These are phyloP conservation scores for Ruellia speciosa DNA, from an alignment of 305 asterid species.

Conservation along the genomic window DNA sequence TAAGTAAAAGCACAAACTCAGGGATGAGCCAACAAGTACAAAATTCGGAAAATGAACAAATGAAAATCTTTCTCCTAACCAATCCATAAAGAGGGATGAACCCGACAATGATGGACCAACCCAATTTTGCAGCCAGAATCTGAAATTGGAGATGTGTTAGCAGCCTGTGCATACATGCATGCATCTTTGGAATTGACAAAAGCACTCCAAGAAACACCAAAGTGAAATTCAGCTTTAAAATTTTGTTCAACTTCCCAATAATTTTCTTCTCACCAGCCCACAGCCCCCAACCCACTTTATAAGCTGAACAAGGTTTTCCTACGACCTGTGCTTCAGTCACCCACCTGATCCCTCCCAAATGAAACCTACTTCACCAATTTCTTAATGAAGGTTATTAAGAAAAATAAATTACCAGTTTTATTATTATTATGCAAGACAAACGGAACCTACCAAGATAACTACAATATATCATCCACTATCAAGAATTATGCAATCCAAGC, in stretches of 20 bases:
- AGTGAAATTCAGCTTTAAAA: too few species aligned
- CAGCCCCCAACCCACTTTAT: too few species aligned
- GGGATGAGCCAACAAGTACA: conserved; percentile 14
- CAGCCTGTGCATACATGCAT: conserved; percentile 17
- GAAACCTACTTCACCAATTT: not conserved
- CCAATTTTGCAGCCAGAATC: conserved; percentile 99
- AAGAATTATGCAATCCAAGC: conserved; percentile 6
- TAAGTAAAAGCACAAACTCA: conserved; percentile 24
- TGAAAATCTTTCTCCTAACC: conserved; percentile 44
- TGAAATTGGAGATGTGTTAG: conserved; percentile 35
- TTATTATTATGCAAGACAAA: conserved; percentile 1
- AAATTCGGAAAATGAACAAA: conserved; percentile 15
- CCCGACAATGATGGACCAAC: conserved; percentile 78
- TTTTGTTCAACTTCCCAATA: not conserved
- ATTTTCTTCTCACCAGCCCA: not conserved
- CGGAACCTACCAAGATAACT: conserved; percentile 12
- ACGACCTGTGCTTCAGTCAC: too few species aligned
- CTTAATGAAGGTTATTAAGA: conserved; percentile 6
- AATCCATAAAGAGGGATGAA: conserved; percentile 70
- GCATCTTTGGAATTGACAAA: conserved; percentile 12
- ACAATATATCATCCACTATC: conserved; percentile 12
- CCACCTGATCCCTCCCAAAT: conserved; percentile 1
- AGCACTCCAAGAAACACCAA: conserved; percentile 1
- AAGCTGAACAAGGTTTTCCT: too few species aligned
- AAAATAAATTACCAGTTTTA: not conserved